Base-by-base conservation (phyloP, 2,329 filamentous ascomycete species). In the Trichoderma lentiforme region DNA sequence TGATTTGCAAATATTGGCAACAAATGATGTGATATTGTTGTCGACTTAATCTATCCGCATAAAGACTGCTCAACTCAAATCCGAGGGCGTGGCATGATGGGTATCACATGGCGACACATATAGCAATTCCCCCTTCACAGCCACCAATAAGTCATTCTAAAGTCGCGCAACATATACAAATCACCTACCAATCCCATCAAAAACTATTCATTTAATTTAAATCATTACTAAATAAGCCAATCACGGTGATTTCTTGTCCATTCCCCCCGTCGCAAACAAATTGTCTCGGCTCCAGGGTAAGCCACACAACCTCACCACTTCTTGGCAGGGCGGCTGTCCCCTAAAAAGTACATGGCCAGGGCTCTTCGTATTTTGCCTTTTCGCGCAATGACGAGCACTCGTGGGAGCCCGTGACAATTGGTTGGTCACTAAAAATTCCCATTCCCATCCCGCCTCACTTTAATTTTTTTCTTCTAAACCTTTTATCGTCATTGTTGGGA, bases 341-440 rank as follows among this genome's bases (percentile, higher is more conserved):
- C 39, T n/a, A n/a, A 47, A 47, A 47, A 47, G 18, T 11, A 18
- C 15, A 18, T 8, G 39, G 39, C 15, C 39, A 43, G 39, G 12
- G 43, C 28, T 26, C 21, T 28, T 68, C 24, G 34, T 36, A 36
- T 36, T 36, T 36, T 36, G 34, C 34, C 34, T 36, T 34, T 34
- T 34, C 34, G 64, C 64, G 70, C 70, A 72, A 72, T 72, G 43
- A 36, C 64, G 43, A 64, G 70, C 70, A 63, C 4, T 65, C 32
- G 43, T 47, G 18, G 24, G 58, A 63, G 63, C 70, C 43, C 70
- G 70, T 72, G 70, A 63, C 70, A 68, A 72, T 68, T 68, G 70
- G 70, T 72, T 72, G 70, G 70, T 57, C 53, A 58, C 47, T 43
- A 71, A 61, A 53, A 51, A 32, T 47, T 24, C n/a, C 26, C n/a